Base-by-base conservation (phyloP, 1,139 yeast species). In the Casaregolazyma suthepensis region DNA sequence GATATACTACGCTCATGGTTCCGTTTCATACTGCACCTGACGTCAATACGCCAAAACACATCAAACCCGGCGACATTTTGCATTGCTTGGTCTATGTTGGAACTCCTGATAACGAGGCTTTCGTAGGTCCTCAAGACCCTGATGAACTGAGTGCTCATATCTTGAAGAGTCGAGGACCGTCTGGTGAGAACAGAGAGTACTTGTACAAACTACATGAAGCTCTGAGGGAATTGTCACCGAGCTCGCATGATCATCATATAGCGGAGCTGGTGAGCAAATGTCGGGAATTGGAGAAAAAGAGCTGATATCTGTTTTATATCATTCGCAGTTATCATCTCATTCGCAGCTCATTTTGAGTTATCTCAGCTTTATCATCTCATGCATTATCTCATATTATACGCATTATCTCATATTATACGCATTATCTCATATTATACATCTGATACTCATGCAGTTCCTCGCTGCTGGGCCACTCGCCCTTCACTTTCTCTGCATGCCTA, bases 71-170 rank as follows among this genome's bases (percentile, higher is more conserved):
- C 26, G 66, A 70, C 29, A 75, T 86, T 38, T 22, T 38, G 9
- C 74, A 73, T n/a, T 83, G 95, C 46, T 71, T 75, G 45, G 89
- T 89, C 0, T 91, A 90, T 66, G 87, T 91, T 37, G 97, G 97
- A 0, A 86, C 91, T 1, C 79, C 84, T 1, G 85, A 80, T 17
- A 90, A 90, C 63, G 85, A 75, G 52, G 87, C 96, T 5, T 91
- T 89, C 66, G 75, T 88, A 1, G 97, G 97, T 0, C 94, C 96
- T 0, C 67, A 71, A 53, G 96, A 88, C 61, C 67, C 72, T 1
- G 68, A 68, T 3, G 69, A 69, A 0, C 83, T 96, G 0, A 96
- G 96, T 0, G 57, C 62, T 7, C 76, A 80, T 10, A 88, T 91
- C 23, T 71, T 74, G 18, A 60, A 62, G 0, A 74, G 87, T 18